These are phyloP conservation scores for Fraxinus americana DNA, from an alignment of 257 asterid species.

Conservation along the genomic window DNA sequence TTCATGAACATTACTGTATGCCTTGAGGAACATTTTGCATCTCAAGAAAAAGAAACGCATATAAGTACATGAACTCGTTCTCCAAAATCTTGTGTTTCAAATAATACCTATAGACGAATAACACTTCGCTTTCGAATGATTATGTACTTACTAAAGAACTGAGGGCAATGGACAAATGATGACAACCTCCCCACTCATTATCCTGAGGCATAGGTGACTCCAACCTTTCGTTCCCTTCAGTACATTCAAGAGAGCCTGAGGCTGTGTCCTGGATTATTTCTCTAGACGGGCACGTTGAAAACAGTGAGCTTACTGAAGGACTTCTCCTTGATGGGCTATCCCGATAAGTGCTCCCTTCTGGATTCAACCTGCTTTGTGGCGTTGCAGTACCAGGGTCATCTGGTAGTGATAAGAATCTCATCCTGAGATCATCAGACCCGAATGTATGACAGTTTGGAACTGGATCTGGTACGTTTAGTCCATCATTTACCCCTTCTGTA, in stretches of 20 bases:
- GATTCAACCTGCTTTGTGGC: slow-evolving; percentile 37
- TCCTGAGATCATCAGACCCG: slow-evolving; percentile 43
- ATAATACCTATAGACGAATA: neutral
- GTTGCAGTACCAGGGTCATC: slow-evolving; percentile 33
- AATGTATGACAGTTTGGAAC: slow-evolving; percentile 37
- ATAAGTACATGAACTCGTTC: neutral
- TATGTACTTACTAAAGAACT: slow-evolving; percentile 49
- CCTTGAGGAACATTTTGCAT: neutral
- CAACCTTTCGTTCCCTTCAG: slow-evolving; percentile 35
- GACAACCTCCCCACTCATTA: slow-evolving; percentile 19
- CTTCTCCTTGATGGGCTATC: slow-evolving; percentile 47
- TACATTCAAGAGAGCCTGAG: slow-evolving; percentile 30
- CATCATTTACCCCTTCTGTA: slow-evolving; percentile 40
- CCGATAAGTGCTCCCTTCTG: slow-evolving; percentile 44
- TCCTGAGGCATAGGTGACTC: slow-evolving; percentile 29
- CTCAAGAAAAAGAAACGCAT: neutral
- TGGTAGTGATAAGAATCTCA: slow-evolving; percentile 28
- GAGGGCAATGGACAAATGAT: slow-evolving; percentile 37
- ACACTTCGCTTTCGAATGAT: slow-evolving; percentile 7
- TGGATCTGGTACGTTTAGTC: slow-evolving; percentile 25
- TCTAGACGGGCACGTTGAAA: slow-evolving; percentile 50
- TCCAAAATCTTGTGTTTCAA: neutral
- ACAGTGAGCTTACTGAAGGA: slow-evolving; percentile 55
- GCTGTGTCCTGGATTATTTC: slow-evolving; percentile 44
- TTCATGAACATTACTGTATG: neutral